Base-by-base conservation (phyloP, 768 basidiomycete species). In the Candolleomyces eurysporus region DNA sequence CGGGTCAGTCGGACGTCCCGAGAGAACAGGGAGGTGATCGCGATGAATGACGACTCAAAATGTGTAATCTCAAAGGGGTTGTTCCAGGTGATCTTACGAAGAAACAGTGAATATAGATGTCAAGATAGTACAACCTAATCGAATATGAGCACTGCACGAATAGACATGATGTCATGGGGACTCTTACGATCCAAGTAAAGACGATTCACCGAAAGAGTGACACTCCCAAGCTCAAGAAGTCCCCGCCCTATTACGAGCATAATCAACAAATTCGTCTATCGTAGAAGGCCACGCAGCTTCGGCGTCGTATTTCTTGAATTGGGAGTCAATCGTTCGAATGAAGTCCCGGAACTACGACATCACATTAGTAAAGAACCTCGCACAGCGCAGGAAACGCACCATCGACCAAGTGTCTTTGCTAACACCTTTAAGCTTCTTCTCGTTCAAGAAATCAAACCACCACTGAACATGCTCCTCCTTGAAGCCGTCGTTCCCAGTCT, bases 361-460 rank as follows among this genome's bases (percentile, higher is more conserved):
- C 58, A 58, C 22, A 43, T 36, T 53, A 55, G 56, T 43, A 50
- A 26, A 57, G 36, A 22, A 46, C 62, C n/a, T 40, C 10, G 26
- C 32, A 51, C 21, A 51, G 19, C 8, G 16, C 54, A 50, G 16
- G 51, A 17, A 22, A 22, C 86, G 48, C 53, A 91, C 92, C 92
- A 94, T 94, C 56, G 80, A 73, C 93, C 92, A 94, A 17, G 90
- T 91, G 75, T 94, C 93, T 75, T 90, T 92, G 75, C 91, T 94
- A 36, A 96, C 82, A 5, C 91, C 92, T 69, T 89, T 90, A 19
- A 78, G 78, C 1, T 85, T 86, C 64, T 83, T 87, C 69, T 82
- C 76, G 36, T 70, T 74, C 71, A 95, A 72, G 71, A 86, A 96
- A n/a, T 88, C 85, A 67, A 89, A 84, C 94, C 94, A 96, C 83